Base-by-base conservation (phyloP, 805 yeast species). In the Teunomyces stri region DNA sequence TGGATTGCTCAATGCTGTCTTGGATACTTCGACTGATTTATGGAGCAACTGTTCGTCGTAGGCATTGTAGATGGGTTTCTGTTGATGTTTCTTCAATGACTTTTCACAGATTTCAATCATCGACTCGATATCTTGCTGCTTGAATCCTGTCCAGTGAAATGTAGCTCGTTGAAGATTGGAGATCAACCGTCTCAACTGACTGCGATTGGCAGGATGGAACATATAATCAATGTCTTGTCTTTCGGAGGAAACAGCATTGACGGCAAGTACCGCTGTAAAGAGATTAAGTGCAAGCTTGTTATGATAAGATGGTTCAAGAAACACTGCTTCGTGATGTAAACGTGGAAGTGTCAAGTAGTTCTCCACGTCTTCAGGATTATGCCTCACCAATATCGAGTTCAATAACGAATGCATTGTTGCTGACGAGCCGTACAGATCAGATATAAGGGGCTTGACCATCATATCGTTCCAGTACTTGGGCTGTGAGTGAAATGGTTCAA, bases 101-200 rank as follows among this genome's bases (percentile, higher is more conserved):
- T 64, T 61, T 12, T 69, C 64, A 43, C 85, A 76, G 25, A 84
- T 75, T 18, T 66, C 64, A 2, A 79, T 58, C 61, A 85, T 68
- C 18, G 75, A 68, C 42, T 79, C 78, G 25, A 85, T 69, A 62
- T 85, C 89, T 36, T 70, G 72, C 21, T 74, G 71, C 10, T 84
- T 72, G 57, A 85, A 85, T 0, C 89, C 90, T 1, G 88, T 81
- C 91, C 91, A 85, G 55, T 81, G 82, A 59, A 85, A 84, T 0
- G 90, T 82, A 0, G 86, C 81, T 48, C 84, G 70, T 60, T 81
- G 87, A 25, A 85, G 58, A 56, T 85, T 85, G 3, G 79, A 74
- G 10, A 85, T 75, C 52, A 85, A 69, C 42, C 84, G 62, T 49
- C 84, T 66, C 33, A 85, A 61, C 51, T 82, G 83, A 15, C 60